phyloP scores from a whole-genome alignment of 2,329 filamentous ascomycete genomes.

The Plectosphaerella cucumerina region DNA sequence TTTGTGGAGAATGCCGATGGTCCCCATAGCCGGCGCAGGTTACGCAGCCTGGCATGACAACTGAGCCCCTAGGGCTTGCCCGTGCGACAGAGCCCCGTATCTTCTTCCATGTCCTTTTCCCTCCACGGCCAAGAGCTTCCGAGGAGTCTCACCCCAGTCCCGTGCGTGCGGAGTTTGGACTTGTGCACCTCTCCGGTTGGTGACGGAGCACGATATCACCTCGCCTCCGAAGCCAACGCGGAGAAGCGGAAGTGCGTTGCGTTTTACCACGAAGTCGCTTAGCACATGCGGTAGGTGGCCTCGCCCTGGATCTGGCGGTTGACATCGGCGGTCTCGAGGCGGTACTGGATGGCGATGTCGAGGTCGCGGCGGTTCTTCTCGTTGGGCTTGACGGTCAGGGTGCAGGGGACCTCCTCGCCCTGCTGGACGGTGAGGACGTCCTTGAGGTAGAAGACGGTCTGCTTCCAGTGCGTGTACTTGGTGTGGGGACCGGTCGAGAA shows the following conservation, averaged over 20 bases:
- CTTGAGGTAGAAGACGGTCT: slow-evolving; percentile 96
- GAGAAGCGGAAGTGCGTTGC: no score
- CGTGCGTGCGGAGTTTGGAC: not conserved
- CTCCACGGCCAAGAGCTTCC: no score
- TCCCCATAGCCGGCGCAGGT: slow-evolving; percentile 13
- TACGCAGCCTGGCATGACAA: slow-evolving; percentile 13
- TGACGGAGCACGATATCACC: not conserved
- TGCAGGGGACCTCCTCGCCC: slow-evolving; percentile 73
- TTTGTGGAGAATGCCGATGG: slow-evolving; percentile 4
- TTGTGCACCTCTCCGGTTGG: not conserved
- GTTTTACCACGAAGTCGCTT: slow-evolving; percentile 14
- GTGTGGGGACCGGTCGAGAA: slow-evolving; percentile 98
- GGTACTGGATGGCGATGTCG: slow-evolving; percentile 84
- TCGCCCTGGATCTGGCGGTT: slow-evolving; percentile 64
- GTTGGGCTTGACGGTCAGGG: slow-evolving; percentile 81
- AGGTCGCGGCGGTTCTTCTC: slow-evolving; percentile 91
- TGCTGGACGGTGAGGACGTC: slow-evolving; percentile 90
- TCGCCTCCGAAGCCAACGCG: not conserved
- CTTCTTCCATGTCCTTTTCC: not conserved
- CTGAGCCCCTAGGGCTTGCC: not conserved
- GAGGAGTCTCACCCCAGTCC: not conserved
- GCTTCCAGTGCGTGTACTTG: slow-evolving; percentile 99
- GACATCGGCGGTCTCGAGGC: slow-evolving; percentile 70
- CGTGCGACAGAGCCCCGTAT: no score
- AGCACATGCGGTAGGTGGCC: slow-evolving; percentile 79